A percentile compares a stretch with the other conserved stretches of the same genome.
Evolutionary conservation across 2,329 filamentous ascomycete species (phyloP).

Genomic region (Cyphellophora attinorum): DNA sequence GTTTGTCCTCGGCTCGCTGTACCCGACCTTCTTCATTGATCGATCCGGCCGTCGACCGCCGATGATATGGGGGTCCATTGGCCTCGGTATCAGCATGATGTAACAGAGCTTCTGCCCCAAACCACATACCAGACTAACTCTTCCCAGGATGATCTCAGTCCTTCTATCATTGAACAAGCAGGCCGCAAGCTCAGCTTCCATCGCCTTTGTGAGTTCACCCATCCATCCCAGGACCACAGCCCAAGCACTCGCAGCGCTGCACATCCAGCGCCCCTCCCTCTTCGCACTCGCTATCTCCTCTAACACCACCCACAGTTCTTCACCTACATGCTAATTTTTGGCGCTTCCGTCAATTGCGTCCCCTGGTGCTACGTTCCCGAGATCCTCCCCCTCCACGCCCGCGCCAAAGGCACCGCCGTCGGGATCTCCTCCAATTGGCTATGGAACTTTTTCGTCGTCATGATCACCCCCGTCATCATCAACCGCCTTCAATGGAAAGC

Average conservation of each 20-base stretch:
- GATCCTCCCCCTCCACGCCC: conserved; percentile 40
- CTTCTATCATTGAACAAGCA: conserved; percentile 25
- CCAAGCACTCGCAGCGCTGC: not conserved
- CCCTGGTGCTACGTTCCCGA: conserved; percentile 44
- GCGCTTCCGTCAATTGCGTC: conserved; percentile 37
- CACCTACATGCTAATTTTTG: conserved; percentile 32
- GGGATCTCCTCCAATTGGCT: conserved; percentile 40
- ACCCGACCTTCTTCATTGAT: conserved; percentile 39
- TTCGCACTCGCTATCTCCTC: not conserved
- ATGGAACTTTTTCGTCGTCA: conserved; percentile 36
- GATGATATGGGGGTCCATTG: conserved; percentile 27
- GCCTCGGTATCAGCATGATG: conserved; percentile 31
- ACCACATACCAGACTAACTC: too few relatives aligned
- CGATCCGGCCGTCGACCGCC: conserved; percentile 27
- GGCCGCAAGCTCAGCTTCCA: conserved; percentile 8
- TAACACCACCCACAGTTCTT: conserved; percentile 1
- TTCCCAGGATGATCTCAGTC: conserved; percentile 6
- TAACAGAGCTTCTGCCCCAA: conserved; percentile 14
- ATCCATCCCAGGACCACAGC: not conserved
- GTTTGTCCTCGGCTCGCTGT: conserved; percentile 32
- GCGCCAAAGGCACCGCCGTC: conserved; percentile 41
- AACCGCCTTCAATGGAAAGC: conserved; percentile 25
- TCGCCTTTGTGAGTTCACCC: conserved; percentile 8
- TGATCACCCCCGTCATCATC: conserved; percentile 26
- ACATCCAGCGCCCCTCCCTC: not conserved